These are phyloP conservation scores for Candida insectorum DNA, from an alignment of 805 yeast species.

Conservation along the genomic window DNA sequence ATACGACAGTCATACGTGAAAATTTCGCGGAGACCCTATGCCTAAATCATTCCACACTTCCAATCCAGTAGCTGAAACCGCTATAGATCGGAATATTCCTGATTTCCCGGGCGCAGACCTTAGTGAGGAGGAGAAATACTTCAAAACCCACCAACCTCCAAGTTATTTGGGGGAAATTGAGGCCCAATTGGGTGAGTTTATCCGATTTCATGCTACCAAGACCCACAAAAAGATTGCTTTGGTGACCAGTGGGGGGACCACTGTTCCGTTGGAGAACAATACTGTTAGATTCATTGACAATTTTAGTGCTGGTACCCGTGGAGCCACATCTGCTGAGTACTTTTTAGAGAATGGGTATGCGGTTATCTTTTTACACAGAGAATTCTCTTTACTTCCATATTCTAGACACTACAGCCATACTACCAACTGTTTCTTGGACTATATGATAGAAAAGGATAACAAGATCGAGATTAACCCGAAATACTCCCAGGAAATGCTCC, in stretches of 20 bases:
- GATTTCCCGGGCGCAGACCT: constrained; percentile 75
- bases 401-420: constrained; percentile 87
- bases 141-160: constrained; percentile 71
- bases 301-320: constrained; percentile 96
- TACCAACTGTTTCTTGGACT: constrained; percentile 82
- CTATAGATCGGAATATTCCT: constrained; percentile 75
- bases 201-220: constrained; percentile 46
- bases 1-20: constrained; percentile 25
- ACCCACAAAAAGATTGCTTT: constrained; percentile 59
- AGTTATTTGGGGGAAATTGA: constrained; percentile 63
- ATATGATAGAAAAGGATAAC: constrained; percentile 58
- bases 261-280: constrained; percentile 95
- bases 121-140: constrained; percentile 73
- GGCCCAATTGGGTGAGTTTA: constrained; percentile 55
- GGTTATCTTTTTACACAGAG: constrained; percentile 88
- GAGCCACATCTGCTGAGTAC: constrained; percentile 93
- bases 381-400: constrained; percentile 87
- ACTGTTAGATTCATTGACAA: constrained; percentile 96
- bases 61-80: constrained; percentile 63
- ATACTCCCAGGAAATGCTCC: constrained; percentile 58
- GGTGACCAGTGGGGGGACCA: constrained; percentile 96
- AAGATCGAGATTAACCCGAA: constrained; percentile 58
- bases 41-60: constrained; percentile 47
- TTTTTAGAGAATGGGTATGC: constrained; percentile 84
- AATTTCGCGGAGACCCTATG: not conserved